Evolutionary conservation across 2,329 filamentous ascomycete species (phyloP).

Genomic region (Fusarium tanahbumbuense): DNA sequence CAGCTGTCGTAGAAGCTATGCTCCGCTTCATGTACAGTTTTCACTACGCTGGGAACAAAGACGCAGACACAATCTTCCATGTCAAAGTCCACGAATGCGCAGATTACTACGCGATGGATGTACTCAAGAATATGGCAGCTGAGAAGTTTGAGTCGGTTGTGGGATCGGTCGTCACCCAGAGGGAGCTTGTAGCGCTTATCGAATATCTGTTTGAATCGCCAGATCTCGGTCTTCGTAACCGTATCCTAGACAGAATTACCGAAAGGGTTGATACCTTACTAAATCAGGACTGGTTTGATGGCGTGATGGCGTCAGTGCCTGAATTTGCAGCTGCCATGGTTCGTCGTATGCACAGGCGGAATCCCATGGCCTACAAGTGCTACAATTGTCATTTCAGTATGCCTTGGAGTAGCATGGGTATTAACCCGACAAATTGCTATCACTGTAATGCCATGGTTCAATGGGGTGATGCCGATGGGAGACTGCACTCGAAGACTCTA

Average conservation of each 20-base stretch:
- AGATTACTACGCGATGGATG: no score
- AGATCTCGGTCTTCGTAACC: not conserved
- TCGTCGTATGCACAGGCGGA: not conserved
- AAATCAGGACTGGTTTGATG: not conserved
- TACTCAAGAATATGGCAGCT: not conserved
- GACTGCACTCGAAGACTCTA: not conserved
- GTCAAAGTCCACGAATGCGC: no score
- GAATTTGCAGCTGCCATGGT: not conserved
- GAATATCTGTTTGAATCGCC: not conserved
- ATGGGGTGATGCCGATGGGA: not conserved
- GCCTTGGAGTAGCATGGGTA: not conserved
- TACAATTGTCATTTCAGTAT: not conserved
- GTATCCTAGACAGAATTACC: not conserved
- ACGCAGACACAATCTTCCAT: no score
- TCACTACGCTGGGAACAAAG: not conserved
- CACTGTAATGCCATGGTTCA: not conserved
- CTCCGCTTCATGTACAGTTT: not conserved
- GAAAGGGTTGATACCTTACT: not conserved
- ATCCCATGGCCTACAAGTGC: not conserved
- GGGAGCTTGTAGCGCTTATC: not conserved
- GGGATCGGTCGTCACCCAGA: not conserved
- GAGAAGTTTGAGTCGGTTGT: not conserved
- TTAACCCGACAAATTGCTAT: not conserved
- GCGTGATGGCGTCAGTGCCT: not conserved
- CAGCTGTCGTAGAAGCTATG: not conserved